phyloP scores from a whole-genome alignment of 2,329 filamentous ascomycete genomes.

The Thielaviopsis populi region DNA sequence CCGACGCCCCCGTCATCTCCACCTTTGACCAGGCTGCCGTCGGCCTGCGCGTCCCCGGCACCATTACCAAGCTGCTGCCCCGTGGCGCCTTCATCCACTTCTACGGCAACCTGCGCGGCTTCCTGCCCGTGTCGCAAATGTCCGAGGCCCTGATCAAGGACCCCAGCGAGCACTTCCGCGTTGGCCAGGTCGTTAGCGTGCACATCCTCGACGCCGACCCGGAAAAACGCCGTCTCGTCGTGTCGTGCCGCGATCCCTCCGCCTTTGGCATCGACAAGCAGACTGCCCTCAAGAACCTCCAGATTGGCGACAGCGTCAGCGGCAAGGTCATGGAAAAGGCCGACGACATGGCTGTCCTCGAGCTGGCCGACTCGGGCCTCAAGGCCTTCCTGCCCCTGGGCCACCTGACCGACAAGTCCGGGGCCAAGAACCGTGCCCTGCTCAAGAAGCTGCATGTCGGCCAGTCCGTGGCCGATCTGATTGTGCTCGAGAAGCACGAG shows the following conservation, averaged over 20 bases:
- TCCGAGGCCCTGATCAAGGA: conserved; percentile 91
- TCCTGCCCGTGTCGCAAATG: conserved; percentile 91
- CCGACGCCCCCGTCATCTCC: conserved; percentile 64
- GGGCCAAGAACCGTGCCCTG: conserved; percentile 59
- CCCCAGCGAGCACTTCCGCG: conserved; percentile 73
- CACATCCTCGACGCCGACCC: conserved; percentile 71
- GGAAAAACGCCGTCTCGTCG: conserved; percentile 55
- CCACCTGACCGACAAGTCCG: conserved; percentile 74
- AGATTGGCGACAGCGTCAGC: conserved; percentile 58
- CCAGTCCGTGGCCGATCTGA: conserved; percentile 65
- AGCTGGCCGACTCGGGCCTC: conserved; percentile 57
- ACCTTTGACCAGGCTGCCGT: conserved; percentile 58
- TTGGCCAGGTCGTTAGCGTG: conserved; percentile 82
- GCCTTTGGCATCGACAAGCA: conserved; percentile 63
- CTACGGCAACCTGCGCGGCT: conserved; percentile 69
- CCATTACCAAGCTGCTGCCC: conserved; percentile 64
- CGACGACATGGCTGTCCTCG: conserved; percentile 59
- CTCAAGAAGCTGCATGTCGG: conserved; percentile 73
- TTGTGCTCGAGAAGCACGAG: conserved; percentile 75
- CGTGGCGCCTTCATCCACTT: conserved; percentile 85
- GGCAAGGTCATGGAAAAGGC: conserved; percentile 73
- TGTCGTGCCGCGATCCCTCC: conserved; percentile 84
- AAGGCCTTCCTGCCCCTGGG: conserved; percentile 62
- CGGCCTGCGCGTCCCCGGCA: conserved; percentile 70
- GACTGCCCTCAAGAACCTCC: conserved; percentile 57